Base-by-base conservation (phyloP, 2,329 filamentous ascomycete genomes). In the Zymoseptoria brevis region DNA sequence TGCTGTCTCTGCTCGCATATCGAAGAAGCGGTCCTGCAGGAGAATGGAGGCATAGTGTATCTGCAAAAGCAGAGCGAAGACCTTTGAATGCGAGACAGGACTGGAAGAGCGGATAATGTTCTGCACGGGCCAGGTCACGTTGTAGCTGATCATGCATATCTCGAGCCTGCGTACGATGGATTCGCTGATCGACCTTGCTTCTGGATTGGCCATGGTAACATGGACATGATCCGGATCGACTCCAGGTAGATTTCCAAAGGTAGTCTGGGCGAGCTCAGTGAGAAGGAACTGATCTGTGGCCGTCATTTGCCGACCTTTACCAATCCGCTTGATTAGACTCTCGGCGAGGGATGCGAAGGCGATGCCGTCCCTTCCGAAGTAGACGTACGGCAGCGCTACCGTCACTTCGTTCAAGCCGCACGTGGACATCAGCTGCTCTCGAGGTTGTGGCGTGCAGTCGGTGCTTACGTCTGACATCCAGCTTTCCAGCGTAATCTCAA, bases 21-120 rank as follows among this genome's bases (percentile, higher is more conserved):
- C 69, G 48, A 78, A 62, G 57, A 76, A 69, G 64, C 75, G 70
- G 60, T 80, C 80, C 24, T 86, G 83, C 1, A 96, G 78, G 1
- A 87, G 75, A 62, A 86, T 82, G 55, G 83, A 83, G 3, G 89
- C 87, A 53, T 90, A 83, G 56, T 87, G 86, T 24, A 90, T 77
- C 71, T 96, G 92, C 29, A 96, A 79, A 0, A 96, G 79, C 8
- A 96, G 81, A 0, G 84, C 87, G 65, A 90, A 90, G 3, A 93
- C 76, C 22, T 81, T 77, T 67, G 90, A 87, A 68, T 96, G 96
- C 2, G 81, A 78, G 0, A 74, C 70, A 21, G 90, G 79, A 6
- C 84, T 84, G 2, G 81, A 77, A 52, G 84, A 81, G 1, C 85
- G 85, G 51, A 96, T 78, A 26, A 96, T 83, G 68, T 96, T 93